Evolutionary conservation across 2,329 filamentous ascomycete species (phyloP), one percentile per base, ranked within the genome.

Genomic region (Balansia obtecta): DNA sequence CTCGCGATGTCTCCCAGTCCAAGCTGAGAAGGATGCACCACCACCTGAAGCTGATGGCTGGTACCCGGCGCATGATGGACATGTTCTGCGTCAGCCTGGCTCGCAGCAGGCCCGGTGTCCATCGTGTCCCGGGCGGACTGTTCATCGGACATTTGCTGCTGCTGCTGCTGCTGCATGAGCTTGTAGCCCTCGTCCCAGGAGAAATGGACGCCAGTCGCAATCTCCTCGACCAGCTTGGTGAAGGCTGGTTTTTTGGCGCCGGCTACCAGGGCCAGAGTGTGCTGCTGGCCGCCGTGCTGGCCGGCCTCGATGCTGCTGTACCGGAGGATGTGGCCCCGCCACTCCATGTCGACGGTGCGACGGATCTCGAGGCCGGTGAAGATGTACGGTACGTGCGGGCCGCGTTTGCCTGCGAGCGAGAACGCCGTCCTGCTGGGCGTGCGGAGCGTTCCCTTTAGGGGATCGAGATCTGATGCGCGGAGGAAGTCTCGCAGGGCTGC

Each of bases 301-400:
- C 75, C 76, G 5, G 68, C 74, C 53, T 79, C 72, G 53, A 79
- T 68, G 56, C 68, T 72, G 18, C 68, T 74, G 66, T 79, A 79
- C 8, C 65, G 68, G 9, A 81, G 62, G 11, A 60, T 71, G 61
- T 74, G 70, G 42, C 66, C 68, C 7, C 64, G 54, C 60, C 71
- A 73, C 2, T 67, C 59, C 39, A 70, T 62, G 10, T 71, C 64
- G 45, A 73, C 61, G 22, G 65, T 62, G 51, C 74, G 73, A 44
- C 72, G 74, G 39, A 80, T 65, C 56, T 81, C 76, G 1, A 78
- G 65, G 8, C 76, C 75, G 45, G 68, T 66, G 59, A 79, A 77
- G 15, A 68, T 50, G 57, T 68, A 70, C 12, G 57, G 52, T 3
- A 68, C 44, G 40, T 63, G 52, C 44, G 22, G n/a, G n/a, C n/a